phyloP scores from a whole-genome alignment of 1,139 yeast genomes.

The Suhomyces yuchorum region DNA sequence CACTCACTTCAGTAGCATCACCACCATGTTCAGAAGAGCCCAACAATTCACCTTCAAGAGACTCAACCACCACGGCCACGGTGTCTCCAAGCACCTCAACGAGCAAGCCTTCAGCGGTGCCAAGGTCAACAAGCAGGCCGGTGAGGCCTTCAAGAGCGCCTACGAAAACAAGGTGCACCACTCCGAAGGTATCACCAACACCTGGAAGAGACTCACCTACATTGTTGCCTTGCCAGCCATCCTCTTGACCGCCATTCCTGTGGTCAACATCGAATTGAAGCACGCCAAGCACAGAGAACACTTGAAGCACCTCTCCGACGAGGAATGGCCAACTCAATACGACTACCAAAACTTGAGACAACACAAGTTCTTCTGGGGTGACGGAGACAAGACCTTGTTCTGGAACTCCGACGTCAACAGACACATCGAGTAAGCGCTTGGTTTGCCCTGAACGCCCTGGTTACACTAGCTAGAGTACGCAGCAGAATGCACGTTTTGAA shows the following conservation, averaged over 20 bases:
- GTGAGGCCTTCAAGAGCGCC: conserved; percentile 44
- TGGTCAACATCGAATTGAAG: conserved; percentile 76
- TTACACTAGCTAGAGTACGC: not conserved
- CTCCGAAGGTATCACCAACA: conserved; percentile 69
- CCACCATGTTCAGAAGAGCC: conserved; percentile 39
- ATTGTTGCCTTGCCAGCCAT: conserved; percentile 83
- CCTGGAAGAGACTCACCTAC: conserved; percentile 86
- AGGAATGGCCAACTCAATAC: conserved; percentile 90
- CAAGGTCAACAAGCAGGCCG: conserved; percentile 42
- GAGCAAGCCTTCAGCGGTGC: conserved; percentile 41
- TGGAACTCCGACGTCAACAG: conserved; percentile 95
- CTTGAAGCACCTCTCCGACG: conserved; percentile 72
- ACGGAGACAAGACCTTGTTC: conserved; percentile 95
- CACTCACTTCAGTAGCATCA: conserved; percentile 6
- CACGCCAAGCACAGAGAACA: conserved; percentile 92
- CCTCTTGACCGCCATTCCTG: conserved; percentile 73
- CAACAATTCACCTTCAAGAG: conserved; percentile 46
- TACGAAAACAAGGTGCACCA: conserved; percentile 71
- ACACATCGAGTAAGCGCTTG: conserved; percentile 49
- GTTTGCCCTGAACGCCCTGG: not conserved
- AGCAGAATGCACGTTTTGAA: conserved; percentile 3
- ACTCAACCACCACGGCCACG: conserved; percentile 45
- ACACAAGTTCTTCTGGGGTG: conserved; percentile 95
- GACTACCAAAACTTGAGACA: conserved; percentile 88
- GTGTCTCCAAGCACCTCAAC: conserved; percentile 43